Evolutionary conservation across 192 early-diverging fungal species (phyloP).

Genomic region (Allomyces macrogynus): DNA sequence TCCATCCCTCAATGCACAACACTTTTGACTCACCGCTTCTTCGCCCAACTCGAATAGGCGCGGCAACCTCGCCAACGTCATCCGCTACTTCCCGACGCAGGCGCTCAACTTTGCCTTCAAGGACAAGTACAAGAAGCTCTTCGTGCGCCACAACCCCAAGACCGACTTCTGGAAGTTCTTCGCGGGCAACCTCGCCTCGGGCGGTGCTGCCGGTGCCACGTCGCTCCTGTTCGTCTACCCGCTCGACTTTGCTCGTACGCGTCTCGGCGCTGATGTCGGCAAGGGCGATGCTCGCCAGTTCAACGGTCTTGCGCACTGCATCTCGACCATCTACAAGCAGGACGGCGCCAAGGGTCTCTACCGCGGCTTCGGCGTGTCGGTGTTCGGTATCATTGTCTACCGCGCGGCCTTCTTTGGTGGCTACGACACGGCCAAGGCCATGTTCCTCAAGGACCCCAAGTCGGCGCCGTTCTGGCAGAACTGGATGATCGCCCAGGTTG

Average conservation of each 20-base stretch:
- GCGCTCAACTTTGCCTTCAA: constrained; percentile 45
- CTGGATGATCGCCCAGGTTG: constrained; percentile 50
- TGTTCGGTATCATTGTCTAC: constrained; percentile 70
- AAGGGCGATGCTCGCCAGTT: constrained; percentile 45
- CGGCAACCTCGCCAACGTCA: constrained; percentile 37
- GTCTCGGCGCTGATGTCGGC: constrained; percentile 76
- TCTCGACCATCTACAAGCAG: constrained; percentile 70
- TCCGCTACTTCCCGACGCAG: constrained; percentile 48
- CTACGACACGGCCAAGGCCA: constrained; percentile 37
- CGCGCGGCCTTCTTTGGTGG: constrained; percentile 48
- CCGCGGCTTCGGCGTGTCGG: constrained; percentile 82
- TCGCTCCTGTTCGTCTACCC: constrained; percentile 82
- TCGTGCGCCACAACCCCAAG: constrained; percentile 53
- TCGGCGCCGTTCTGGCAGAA: constrained; percentile 23
- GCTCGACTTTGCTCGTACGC: constrained; percentile 92
- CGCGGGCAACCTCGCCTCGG: constrained; percentile 78
- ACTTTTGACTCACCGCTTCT: no score
- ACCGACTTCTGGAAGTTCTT: constrained; percentile 70
- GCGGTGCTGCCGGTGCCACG: constrained; percentile 81
- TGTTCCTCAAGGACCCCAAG: constrained; percentile 22
- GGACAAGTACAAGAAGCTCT: constrained; percentile 81
- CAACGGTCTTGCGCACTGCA: constrained; percentile 60
- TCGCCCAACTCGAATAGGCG: constrained; percentile 5
- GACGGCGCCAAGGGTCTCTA: constrained; percentile 88
- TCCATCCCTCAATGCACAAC: no score